phyloP scores from a whole-genome alignment of 805 yeast species.

The Pichia sporocuriosa region DNA sequence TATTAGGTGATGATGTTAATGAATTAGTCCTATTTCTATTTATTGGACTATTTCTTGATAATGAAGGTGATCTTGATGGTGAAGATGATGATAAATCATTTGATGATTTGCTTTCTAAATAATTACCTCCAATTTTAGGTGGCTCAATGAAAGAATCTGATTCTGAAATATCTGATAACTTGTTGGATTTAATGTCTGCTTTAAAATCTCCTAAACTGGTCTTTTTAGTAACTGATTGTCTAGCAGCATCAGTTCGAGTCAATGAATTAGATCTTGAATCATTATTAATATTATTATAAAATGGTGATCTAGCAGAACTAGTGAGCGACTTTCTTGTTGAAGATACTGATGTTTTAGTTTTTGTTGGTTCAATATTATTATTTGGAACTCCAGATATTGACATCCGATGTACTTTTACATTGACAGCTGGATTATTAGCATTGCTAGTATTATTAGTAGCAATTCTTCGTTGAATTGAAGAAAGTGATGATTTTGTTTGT shows the following conservation, averaged over 20 bases:
- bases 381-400: not conserved
- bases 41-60: not conserved
- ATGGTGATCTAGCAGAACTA: not conserved
- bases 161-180: not conserved
- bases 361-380: not conserved
- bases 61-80: not conserved
- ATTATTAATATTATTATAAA: not conserved
- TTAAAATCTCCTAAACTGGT: constrained; percentile 1
- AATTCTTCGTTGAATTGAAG: too few species aligned
- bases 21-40: constrained; percentile 4
- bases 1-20: constrained; percentile 3
- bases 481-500: too few species aligned
- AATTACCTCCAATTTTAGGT: constrained; percentile 6
- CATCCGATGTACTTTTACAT: not conserved
- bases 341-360: not conserved
- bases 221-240: not conserved
- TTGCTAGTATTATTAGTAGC: too few species aligned
- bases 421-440: not conserved
- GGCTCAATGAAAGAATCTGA: constrained; percentile 7
- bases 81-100: constrained; percentile 3
- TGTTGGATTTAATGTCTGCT: too few species aligned
- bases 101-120: constrained; percentile 2
- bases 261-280: constrained; percentile 7
- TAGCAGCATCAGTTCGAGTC: constrained; percentile 5
- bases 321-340: constrained; percentile 2